Base-by-base conservation (phyloP, 495 filamentous ascomycete species). In the Aspergillus bridgeri region DNA sequence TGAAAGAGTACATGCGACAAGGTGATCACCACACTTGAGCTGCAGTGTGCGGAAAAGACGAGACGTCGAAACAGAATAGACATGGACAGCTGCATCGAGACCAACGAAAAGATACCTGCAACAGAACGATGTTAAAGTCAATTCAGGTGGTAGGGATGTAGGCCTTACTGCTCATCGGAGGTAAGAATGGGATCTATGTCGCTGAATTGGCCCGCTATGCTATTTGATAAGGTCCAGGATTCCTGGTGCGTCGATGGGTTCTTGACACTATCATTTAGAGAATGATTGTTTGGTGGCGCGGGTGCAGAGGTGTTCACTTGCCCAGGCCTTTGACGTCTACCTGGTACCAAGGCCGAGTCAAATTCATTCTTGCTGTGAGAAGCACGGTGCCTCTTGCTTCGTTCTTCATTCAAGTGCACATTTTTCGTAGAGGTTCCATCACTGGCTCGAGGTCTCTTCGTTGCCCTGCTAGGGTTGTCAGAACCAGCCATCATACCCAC, bases 11-110 rank as follows among this genome's bases (percentile, higher is more conserved):
- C 82, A 86, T 18, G 85, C 79, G 24, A 77, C 65, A 3, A 87
- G 66, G 8, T 61, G 63, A 11, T 75, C 67, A 7, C 60, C 63
- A 19, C 66, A 52, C 20, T 71, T 62, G 48, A 76, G 59, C 29
- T 73, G 68, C 13, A 86, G 65, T 17, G 84, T 83, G 46, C 90
- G 86, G 29, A 89, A 70, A 9, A 92, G 82, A 29, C 94, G 82
- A 5, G 92, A 96, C 46, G 89, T 90, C 33, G 85, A 75, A 33
- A 88, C 84, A 0, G 91, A 88, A 71, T 92, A 95, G 17, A 98
- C 81, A 64, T 89, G 86, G 51, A 98, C 78, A 3, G 88, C 82
- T 9, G 75, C 79, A 8, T 74, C 67, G 43, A 81, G 81, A 4
- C 81, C 85, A 43, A 95, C 62, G 25, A 96, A 81, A 22, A 97